phyloP scores from a whole-genome alignment of 73 alveolate genomes.

The Tetrahymena elliotti region DNA sequence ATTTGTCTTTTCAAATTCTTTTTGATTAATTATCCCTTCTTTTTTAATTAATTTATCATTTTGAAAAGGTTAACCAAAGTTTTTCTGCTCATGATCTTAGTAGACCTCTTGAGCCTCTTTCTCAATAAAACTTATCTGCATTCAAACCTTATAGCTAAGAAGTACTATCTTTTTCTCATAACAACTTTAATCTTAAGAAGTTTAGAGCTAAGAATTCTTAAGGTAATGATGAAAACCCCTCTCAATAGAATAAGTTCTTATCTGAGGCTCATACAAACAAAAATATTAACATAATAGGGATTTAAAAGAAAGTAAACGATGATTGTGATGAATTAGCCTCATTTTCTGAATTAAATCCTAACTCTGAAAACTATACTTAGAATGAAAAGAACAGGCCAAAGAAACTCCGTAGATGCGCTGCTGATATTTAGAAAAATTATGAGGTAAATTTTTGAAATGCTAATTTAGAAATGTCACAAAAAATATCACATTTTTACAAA shows the following conservation, averaged over 20 bases:
- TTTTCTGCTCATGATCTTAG: not conserved
- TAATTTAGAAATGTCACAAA: too few relatives aligned
- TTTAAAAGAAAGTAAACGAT: not conserved
- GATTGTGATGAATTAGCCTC: not conserved
- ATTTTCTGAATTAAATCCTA: not conserved
- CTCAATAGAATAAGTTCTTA: not conserved
- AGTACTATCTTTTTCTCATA: not conserved
- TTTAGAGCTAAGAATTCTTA: not conserved
- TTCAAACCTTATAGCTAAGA: not conserved
- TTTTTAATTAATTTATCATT: not conserved
- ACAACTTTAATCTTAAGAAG: not conserved
- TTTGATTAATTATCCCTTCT: too few relatives aligned
- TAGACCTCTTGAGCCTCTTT: not conserved
- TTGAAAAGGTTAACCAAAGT: not conserved
- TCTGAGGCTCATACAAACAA: not conserved
- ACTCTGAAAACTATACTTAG: not conserved
- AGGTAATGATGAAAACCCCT: not conserved
- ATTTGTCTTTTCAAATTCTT: too few relatives aligned
- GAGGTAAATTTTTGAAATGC: conserved; percentile 20
- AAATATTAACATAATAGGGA: not conserved
- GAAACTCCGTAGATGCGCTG: conserved; percentile 69
- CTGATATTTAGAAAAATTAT: conserved; percentile 54
- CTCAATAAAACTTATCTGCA: not conserved
- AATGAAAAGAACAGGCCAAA: conserved; percentile 47
- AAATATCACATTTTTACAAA: too few relatives aligned